phyloP scores from a whole-genome alignment of 2,329 filamentous ascomycete species.

The Hirsutella minnesotensis region DNA sequence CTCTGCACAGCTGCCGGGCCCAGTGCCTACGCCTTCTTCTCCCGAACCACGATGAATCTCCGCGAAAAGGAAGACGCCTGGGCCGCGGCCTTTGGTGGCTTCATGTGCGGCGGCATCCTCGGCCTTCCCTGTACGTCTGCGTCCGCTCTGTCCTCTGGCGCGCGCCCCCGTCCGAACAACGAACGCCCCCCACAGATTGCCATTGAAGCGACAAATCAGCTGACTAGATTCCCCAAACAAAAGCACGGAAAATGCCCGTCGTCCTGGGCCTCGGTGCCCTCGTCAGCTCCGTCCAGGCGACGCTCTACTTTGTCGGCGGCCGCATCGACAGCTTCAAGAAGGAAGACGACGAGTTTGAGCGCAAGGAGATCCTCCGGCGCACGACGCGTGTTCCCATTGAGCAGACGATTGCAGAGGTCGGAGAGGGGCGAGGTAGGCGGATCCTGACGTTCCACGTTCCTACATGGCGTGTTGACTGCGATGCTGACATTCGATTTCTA shows the following conservation, averaged over 20 bases:
- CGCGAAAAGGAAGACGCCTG: constrained; percentile 71
- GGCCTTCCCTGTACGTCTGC: constrained; percentile 57
- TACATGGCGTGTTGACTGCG: background rate
- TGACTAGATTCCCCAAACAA: background rate
- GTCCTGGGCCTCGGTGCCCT: constrained; percentile 54
- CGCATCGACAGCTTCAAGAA: constrained; percentile 39
- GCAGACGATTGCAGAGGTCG: constrained; percentile 70
- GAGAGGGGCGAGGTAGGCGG: constrained; percentile 80
- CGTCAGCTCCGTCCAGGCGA: constrained; percentile 45
- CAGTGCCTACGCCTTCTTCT: constrained; percentile 67
- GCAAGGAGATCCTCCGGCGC: constrained; percentile 63
- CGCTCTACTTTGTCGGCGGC: constrained; percentile 58
- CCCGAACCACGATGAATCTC: constrained; percentile 68
- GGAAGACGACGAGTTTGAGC: constrained; percentile 58
- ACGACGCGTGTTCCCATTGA: constrained; percentile 63
- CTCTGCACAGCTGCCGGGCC: constrained; percentile 39
- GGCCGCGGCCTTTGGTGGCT: constrained; percentile 66
- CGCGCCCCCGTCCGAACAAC: background rate
- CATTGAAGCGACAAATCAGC: background rate
- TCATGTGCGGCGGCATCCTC: constrained; percentile 60
- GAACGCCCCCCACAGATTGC: background rate
- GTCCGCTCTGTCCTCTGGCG: background rate
- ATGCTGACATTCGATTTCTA: constrained; percentile 21
- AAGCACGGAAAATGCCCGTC: constrained; percentile 48
- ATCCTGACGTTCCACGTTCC: background rate